A percentile compares a stretch with the other conserved stretches of the same genome.
Evolutionary conservation across 2,329 filamentous ascomycete genomes (phyloP).

Genomic region (Fusarium musae): DNA sequence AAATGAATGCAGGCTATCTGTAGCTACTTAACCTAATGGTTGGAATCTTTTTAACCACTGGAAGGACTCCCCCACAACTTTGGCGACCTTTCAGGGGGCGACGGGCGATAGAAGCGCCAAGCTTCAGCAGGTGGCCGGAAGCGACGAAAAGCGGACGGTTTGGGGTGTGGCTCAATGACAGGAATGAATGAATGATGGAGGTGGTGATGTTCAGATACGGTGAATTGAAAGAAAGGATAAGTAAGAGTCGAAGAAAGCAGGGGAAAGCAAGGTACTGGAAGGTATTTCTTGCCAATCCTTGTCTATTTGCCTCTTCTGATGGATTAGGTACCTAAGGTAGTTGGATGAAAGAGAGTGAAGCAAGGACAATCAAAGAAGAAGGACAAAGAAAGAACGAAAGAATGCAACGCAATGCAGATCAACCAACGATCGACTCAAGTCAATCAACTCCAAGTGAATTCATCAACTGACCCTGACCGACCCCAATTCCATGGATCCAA

Average conservation of each 20-base stretch:
- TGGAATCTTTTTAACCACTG: conserved; percentile 38
- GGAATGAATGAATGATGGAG: conserved; percentile 19
- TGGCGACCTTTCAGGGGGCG: conserved; percentile 42
- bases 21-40: conserved; percentile 11
- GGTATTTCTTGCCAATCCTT: conserved; percentile 2
- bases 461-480: conserved; percentile 14
- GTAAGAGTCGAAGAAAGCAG: not conserved
- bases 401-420: conserved; percentile 19
- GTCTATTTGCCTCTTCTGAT: conserved; percentile 3
- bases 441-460: conserved; percentile 21
- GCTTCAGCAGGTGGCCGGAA: conserved; percentile 36
- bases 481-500: conserved; percentile 30
- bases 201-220: conserved; percentile 15
- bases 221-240: conserved; percentile 13
- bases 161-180: conserved; percentile 16
- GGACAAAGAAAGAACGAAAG: conserved; percentile 1
- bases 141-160: conserved; percentile 25
- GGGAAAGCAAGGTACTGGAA: conserved; percentile 2
- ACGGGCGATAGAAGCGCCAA: conserved; percentile 34
- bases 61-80: conserved; percentile 45
- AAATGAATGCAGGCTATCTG: conserved; percentile 33
- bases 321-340: not conserved
- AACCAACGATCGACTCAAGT: conserved; percentile 28
- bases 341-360: not conserved
- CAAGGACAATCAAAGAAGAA: conserved; percentile 10